Conservation (phyloP, 352 stramenopile species). For the Phytophthora hibernalis region DNA sequence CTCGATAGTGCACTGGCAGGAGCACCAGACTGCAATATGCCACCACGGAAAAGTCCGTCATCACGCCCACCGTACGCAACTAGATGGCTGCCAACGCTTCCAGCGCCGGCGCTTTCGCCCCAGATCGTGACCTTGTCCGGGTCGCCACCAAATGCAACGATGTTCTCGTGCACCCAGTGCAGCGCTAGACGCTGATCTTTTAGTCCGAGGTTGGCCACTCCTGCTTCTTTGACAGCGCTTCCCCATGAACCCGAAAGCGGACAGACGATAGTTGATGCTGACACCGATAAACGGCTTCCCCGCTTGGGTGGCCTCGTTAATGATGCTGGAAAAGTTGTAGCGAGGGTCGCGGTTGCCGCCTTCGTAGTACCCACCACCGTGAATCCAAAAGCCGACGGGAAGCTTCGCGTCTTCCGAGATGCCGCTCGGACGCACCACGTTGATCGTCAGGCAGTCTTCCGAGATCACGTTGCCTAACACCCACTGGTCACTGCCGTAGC, state of each 20-base stretch:
- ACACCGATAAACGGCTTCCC: constrained; percentile 43
- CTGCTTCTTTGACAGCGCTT: constrained; percentile 40
- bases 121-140: constrained; percentile 31
- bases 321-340: constrained; percentile 44
- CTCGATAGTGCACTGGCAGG: constrained; percentile 8
- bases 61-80: constrained; percentile 32
- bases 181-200: constrained; percentile 83
- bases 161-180: constrained; percentile 46
- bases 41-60: constrained; percentile 28
- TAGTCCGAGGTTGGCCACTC: constrained; percentile 81
- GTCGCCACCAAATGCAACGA: constrained; percentile 27
- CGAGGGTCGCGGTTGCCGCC: constrained; percentile 37
- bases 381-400: constrained; percentile 38
- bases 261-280: constrained; percentile 51
- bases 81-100: constrained; percentile 31
- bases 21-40: constrained; percentile 35
- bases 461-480: constrained; percentile 30
- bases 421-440: constrained; percentile 38
- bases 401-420: constrained; percentile 22
- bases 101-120: constrained; percentile 59
- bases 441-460: constrained; percentile 72
- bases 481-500: constrained; percentile 35
- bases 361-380: constrained; percentile 32
- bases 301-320: constrained; percentile 26
- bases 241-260: constrained; percentile 41